phyloP scores from a whole-genome alignment of 805 yeast genomes.

The Allodekkera sacchari region DNA sequence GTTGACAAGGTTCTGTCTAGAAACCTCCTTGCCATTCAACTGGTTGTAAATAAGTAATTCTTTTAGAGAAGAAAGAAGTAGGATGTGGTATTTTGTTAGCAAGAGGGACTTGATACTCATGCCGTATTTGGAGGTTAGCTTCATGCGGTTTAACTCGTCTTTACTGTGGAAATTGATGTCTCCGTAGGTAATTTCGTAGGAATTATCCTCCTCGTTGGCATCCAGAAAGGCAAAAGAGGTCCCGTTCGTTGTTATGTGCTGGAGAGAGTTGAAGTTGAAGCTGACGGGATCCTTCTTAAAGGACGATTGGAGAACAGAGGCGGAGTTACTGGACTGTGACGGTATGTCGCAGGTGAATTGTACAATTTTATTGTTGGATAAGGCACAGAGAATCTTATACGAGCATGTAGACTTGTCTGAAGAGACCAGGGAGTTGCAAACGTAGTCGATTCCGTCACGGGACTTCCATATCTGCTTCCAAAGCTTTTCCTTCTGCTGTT shows the following conservation, averaged over 20 bases:
- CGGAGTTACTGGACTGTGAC: slow-evolving; percentile 4
- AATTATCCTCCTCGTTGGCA: slow-evolving; percentile 10
- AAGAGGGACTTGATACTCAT: slow-evolving; percentile 27
- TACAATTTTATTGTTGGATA: slow-evolving; percentile 10
- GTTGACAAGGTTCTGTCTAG: slow-evolving; percentile 24
- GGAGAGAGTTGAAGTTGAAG: slow-evolving; percentile 12
- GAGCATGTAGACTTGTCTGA: not conserved
- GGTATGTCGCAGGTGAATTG: slow-evolving; percentile 10
- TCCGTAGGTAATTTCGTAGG: slow-evolving; percentile 14
- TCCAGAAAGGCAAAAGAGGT: slow-evolving; percentile 16
- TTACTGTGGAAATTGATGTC: slow-evolving; percentile 12
- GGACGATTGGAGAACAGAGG: slow-evolving; percentile 6
- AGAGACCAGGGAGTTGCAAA: not conserved
- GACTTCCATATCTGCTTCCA: slow-evolving; percentile 34
- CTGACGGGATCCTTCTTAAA: slow-evolving; percentile 17
- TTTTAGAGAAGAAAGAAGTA: slow-evolving; percentile 35
- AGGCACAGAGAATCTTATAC: slow-evolving; percentile 6
- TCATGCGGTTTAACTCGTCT: slow-evolving; percentile 12
- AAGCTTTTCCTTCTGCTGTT: slow-evolving; percentile 34
- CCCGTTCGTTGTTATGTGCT: slow-evolving; percentile 6
- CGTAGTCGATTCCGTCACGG: slow-evolving; percentile 9
- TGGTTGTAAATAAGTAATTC: slow-evolving; percentile 39
- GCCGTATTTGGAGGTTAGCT: slow-evolving; percentile 7
- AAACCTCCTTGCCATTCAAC: slow-evolving; percentile 39
- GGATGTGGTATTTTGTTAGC: slow-evolving; percentile 46